Conservation (phyloP, 345 rosid genomes). For the Fremontodendron californicum region DNA sequence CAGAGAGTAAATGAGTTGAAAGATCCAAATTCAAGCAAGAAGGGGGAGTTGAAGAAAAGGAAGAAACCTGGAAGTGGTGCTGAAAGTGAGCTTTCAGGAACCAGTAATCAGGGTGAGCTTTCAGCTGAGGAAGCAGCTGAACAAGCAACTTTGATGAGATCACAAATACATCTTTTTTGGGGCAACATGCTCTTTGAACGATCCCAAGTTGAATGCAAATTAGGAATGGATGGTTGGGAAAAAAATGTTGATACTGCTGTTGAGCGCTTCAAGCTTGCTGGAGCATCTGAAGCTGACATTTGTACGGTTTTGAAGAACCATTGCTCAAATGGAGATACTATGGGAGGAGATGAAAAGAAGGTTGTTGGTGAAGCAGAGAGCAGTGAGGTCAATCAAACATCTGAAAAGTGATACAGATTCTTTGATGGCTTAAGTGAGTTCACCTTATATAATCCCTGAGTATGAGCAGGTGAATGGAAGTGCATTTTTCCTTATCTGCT, state of each 20-base stretch:
- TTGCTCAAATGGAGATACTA: constrained; percentile 60
- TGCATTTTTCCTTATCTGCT: constrained; percentile 5
- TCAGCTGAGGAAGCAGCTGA: constrained; percentile 86
- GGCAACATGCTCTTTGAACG: constrained; percentile 93
- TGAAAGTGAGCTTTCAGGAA: constrained; percentile 42
- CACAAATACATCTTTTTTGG: constrained; percentile 99
- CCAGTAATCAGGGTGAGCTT: constrained; percentile 36
- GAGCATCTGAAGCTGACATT: constrained; percentile 83
- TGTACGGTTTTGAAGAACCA: constrained; percentile 76
- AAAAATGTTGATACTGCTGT: constrained; percentile 71
- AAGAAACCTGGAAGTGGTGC: constrained; percentile 57
- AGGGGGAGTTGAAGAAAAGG: constrained; percentile 68
- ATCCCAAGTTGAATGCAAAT: constrained; percentile 91
- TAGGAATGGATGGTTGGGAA: constrained; percentile 69
- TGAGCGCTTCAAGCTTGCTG: constrained; percentile 84
- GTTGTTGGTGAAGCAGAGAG: constrained; percentile 26
- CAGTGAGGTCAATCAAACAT: constrained; percentile 18
- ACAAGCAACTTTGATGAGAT: constrained; percentile 89
- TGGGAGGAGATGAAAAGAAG: constrained; percentile 43
- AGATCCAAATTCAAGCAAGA: constrained; percentile 66
- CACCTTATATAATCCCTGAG: too few relatives aligned
- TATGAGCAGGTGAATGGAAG: background rate
- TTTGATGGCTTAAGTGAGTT: constrained; percentile 4
- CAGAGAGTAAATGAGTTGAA: constrained; percentile 63
- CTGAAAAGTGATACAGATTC: constrained; percentile 10